These are phyloP conservation scores for Malus sylvestris DNA, from an alignment of 306 rosid genomes.

Conservation along the genomic window DNA sequence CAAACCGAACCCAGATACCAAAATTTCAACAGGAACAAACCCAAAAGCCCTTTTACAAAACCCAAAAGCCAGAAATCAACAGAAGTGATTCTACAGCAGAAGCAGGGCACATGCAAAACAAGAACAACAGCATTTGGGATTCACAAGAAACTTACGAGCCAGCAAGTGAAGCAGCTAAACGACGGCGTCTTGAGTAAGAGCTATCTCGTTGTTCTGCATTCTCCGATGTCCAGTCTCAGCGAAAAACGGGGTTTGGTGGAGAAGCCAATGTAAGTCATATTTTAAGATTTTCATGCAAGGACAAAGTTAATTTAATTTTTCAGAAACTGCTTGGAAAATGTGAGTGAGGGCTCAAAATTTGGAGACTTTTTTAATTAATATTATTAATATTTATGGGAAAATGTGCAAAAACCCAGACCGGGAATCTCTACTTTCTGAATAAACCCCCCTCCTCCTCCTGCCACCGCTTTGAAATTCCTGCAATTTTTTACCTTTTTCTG, in stretches of 20 bases:
- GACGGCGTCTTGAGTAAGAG: neutral
- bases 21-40: neutral
- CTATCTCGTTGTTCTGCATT: neutral
- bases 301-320: neutral
- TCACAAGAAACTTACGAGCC: neutral
- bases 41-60: neutral
- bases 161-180: slow-evolving; percentile 3
- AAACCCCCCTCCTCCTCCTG: slow-evolving; percentile 1
- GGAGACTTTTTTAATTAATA: neutral
- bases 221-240: neutral
- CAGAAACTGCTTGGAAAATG: neutral
- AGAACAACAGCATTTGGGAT: neutral
- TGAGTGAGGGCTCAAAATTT: slow-evolving; percentile 1
- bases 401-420: neutral
- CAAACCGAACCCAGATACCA: neutral
- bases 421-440: slow-evolving; percentile 2
- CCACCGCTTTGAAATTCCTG: slow-evolving; percentile 7
- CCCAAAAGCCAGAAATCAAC: slow-evolving; percentile 6
- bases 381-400: neutral
- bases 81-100: neutral
- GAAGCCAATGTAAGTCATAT: neutral
- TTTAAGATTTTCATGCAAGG: neutral
- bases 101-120: neutral
- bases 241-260: neutral
- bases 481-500: neutral